Base-by-base conservation (phyloP, 225 moss, liverwort and hornwort species). In the Thuidium tamariscinum region DNA sequence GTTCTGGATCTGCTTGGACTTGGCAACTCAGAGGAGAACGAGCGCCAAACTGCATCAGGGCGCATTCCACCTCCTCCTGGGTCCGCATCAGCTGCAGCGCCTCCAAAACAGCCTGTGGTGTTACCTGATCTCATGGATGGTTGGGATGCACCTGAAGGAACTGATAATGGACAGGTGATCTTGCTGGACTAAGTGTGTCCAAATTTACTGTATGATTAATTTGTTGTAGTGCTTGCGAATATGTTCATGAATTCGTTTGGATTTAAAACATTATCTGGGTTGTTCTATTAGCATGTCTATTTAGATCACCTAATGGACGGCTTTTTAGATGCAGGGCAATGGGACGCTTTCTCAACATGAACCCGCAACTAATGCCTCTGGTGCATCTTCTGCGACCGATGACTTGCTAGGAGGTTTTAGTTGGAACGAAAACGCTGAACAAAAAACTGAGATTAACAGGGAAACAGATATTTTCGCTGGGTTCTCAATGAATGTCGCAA, bases 101-200 rank as follows among this genome's bases (percentile, higher is more conserved):
- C 81, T 89, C 80, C 87, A 87, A 84, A 87, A 54, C 81, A 91
- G 62, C 89, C 92, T 86, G 94, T 91, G 41, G 89, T 91, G 65
- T 88, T 96, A 59, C 99, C 99, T 77, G 99, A 99, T 92, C 92
- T 99, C 67, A 88, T 99, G 88, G 99, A 95, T 87, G 94, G 96
- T 54, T 89, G 89, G 86, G 96, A 94, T 83, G 93, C 86, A 41
- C 80, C 91, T 71, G 89, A 89, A 83, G 94, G 82, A 74, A 78
- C 87, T 86, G 94, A 92, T 76, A 87, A 62, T 60, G 76, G 82
- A 57, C 84, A 90, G 92, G 93, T 92, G 72, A 88, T 83, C 84
- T 83, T 87, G 82, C 84, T 89, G 46, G 74, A 79, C 82, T n/a
- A 62, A 54, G 39, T 30, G 11, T 70, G n/a, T 83, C 54, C 85